These are phyloP conservation scores for Ascochyta clinopodiicola DNA, from an alignment of 2,329 filamentous ascomycete genomes.

Conservation along the genomic window DNA sequence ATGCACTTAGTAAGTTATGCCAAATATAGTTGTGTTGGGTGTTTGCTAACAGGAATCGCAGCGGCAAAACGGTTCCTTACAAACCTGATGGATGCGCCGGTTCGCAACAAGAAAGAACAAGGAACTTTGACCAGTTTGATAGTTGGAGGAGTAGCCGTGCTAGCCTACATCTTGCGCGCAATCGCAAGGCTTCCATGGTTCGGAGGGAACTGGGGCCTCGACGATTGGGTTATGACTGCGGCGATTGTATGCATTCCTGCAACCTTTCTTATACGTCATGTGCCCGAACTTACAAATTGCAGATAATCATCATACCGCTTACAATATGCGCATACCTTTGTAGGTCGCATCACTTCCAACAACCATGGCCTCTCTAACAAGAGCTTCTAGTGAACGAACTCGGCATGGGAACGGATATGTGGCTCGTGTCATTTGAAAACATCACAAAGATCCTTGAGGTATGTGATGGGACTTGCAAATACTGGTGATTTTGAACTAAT, in stretches of 20 bases:
- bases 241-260: conserved; percentile 22
- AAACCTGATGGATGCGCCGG: conserved; percentile 41
- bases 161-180: conserved; percentile 46
- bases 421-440: conserved; percentile 53
- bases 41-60: conserved; percentile 11
- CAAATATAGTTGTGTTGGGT: not conserved
- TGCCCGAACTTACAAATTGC: not conserved
- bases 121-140: conserved; percentile 45
- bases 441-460: conserved; percentile 54
- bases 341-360: too few relatives aligned
- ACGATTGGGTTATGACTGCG: conserved; percentile 48
- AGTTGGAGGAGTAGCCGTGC: conserved; percentile 42
- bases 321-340: conserved; percentile 8
- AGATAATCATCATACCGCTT: conserved; percentile 4
- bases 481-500: too few relatives aligned
- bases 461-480: conserved; percentile 10
- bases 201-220: conserved; percentile 48
- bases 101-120: conserved; percentile 45
- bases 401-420: conserved; percentile 60
- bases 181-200: conserved; percentile 43
- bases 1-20: conserved; percentile 32
- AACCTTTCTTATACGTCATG: not conserved
- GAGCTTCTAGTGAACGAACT: conserved; percentile 29
- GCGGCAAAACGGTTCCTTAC: conserved; percentile 49
- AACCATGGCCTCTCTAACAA: too few relatives aligned